These are phyloP conservation scores for Aspergillus nidulans DNA, from an alignment of 495 filamentous ascomycete species.

Conservation along the genomic window DNA sequence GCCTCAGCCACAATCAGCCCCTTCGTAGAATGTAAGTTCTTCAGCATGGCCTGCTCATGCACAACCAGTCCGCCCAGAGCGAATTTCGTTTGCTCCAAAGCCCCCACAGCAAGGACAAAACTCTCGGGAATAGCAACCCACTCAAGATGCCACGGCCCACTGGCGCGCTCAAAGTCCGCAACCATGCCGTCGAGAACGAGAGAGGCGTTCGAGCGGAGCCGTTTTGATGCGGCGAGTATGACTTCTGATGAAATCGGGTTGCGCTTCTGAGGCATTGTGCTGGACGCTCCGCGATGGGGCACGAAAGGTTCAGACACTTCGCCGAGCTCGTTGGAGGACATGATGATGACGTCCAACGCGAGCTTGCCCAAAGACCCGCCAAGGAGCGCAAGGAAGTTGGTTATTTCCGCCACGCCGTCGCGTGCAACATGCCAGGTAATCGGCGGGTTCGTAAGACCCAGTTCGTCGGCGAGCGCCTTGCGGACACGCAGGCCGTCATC, in stretches of 20 bases:
- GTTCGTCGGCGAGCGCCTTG: constrained; percentile 33
- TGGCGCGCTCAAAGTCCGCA: constrained; percentile 50
- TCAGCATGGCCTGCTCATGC: constrained; percentile 40
- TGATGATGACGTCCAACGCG: constrained; percentile 51
- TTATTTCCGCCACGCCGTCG: constrained; percentile 46
- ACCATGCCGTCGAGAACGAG: constrained; percentile 52
- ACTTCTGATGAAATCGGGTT: constrained; percentile 53
- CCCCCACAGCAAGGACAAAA: constrained; percentile 48
- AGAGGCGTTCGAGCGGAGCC: constrained; percentile 44
- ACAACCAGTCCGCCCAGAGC: constrained; percentile 45
- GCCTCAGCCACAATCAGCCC: constrained; percentile 53
- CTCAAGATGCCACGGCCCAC: constrained; percentile 52
- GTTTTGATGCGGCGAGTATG: constrained; percentile 47
- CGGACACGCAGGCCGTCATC: constrained; percentile 36
- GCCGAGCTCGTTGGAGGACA: constrained; percentile 51
- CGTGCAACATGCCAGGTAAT: constrained; percentile 48
- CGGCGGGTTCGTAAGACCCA: constrained; percentile 33
- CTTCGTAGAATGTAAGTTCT: constrained; percentile 44
- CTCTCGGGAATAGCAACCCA: constrained; percentile 50
- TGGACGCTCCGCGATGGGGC: constrained; percentile 48
- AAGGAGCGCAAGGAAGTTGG: constrained; percentile 47
- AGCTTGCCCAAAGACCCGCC: constrained; percentile 48
- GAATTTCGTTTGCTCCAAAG: constrained; percentile 45
- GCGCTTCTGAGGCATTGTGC: constrained; percentile 54
- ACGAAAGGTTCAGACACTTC: constrained; percentile 54